Evolutionary conservation across 176 grass and related monocot species (phyloP), one percentile per base, ranked within the genome.

Genomic region (Echinochloa phyllopogon): DNA sequence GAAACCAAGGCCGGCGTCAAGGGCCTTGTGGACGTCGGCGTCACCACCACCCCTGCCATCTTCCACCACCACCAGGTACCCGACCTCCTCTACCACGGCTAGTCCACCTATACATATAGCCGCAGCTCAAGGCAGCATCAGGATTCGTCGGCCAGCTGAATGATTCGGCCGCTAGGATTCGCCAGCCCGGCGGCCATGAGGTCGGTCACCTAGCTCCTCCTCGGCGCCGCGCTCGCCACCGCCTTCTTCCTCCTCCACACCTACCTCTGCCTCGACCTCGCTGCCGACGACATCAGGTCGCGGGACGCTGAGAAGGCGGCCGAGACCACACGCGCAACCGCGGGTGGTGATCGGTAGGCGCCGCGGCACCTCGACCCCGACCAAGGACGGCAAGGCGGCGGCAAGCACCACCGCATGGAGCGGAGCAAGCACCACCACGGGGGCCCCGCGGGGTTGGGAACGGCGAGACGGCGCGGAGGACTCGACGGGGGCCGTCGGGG

Each of bases 1-100:
- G 86, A 88, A 69, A 91, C 83, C 76, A 95, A 87, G 77, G 73
- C 88, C 51, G 94, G 94, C 33, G 88, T 93, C 8, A 95, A 91
- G 77, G 91, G 88, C 72, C 91, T 93, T 27, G 86, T 84, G 18
- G 88, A 93, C 65, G 55, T 76, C 56, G 88, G 91, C 36, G 4
- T 93, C 51, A 60, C 47, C 2, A 0, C 63, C 47, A 0, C 68
- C 20, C 78, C 48, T 2, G 4, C 78, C 33, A 81, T 81, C 63
- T 81, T 81, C 78, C 63, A 15, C 70, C 24, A 33, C 12, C 47
- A 8, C 0, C 47, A 65, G 18, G 17, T 51, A 36, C 10, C n/a
- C n/a, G n/a, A n/a, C 76, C 13, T 42, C 65, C n/a, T 45, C 56
- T 42, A 49, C n/a, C n/a, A n/a, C n/a, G n/a, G n/a, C n/a, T n/a